phyloP scores from a whole-genome alignment of 2,329 filamentous ascomycete genomes.

The Aspergillus alliaceus region DNA sequence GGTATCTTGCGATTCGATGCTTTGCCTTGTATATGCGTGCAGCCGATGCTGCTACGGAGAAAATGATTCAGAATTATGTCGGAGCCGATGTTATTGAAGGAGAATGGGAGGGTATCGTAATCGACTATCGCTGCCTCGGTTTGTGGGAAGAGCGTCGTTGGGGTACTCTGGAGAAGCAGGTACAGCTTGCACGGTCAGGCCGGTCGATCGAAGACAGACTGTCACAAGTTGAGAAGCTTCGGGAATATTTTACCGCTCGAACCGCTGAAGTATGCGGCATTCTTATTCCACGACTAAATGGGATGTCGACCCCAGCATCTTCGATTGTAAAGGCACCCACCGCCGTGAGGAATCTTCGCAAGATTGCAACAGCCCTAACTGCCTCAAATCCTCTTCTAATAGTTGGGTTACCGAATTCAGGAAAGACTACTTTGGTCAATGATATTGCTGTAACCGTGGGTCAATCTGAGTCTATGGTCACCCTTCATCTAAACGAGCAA shows the following conservation, averaged over 20 bases:
- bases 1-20: constrained; percentile 79
- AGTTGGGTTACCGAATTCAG: constrained; percentile 78
- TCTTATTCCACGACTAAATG: constrained; percentile 61
- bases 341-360: constrained; percentile 69
- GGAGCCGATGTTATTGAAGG: constrained; percentile 64
- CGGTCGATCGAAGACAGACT: constrained; percentile 22
- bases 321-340: constrained; percentile 70
- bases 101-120: constrained; percentile 69
- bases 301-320: constrained; percentile 50
- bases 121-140: constrained; percentile 76
- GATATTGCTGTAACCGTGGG: constrained; percentile 79
- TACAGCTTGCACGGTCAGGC: constrained; percentile 22
- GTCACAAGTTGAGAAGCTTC: constrained; percentile 28
- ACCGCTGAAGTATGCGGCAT: constrained; percentile 66
- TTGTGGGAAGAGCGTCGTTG: constrained; percentile 64
- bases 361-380: constrained; percentile 67
- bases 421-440: constrained; percentile 84
- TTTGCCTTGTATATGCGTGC: constrained; percentile 77
- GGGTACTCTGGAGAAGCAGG: constrained; percentile 38
- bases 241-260: constrained; percentile 53
- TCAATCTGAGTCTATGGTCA: constrained; percentile 80
- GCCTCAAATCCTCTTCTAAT: constrained; percentile 72
- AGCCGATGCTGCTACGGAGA: constrained; percentile 75
- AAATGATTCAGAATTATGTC: constrained; percentile 67
- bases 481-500: constrained; percentile 94